These are phyloP conservation scores for Kazachstania kunashirensis DNA, from an alignment of 805 yeast species.

Conservation along the genomic window DNA sequence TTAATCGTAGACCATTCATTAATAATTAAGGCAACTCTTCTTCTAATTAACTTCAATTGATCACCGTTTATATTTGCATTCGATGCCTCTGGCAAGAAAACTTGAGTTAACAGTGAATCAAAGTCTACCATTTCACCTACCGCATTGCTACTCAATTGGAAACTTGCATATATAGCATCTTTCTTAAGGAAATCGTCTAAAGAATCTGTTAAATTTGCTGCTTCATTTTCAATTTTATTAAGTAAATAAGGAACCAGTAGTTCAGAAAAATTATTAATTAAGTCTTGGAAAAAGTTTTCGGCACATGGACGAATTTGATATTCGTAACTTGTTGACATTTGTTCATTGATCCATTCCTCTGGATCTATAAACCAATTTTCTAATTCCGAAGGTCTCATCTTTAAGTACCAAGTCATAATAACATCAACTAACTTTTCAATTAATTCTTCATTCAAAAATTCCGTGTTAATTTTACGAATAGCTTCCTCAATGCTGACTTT, in stretches of 20 bases:
- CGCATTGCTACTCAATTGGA: slow-evolving; percentile 64
- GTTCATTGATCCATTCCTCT: slow-evolving; percentile 88
- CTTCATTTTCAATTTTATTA: slow-evolving; percentile 42
- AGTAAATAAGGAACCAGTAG: slow-evolving; percentile 46
- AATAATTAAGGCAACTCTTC: slow-evolving; percentile 69
- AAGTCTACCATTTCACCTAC: slow-evolving; percentile 60
- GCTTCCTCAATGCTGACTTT: slow-evolving; percentile 55
- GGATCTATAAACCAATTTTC: slow-evolving; percentile 81
- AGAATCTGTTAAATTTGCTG: slow-evolving; percentile 24
- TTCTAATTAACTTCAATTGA: slow-evolving; percentile 52
- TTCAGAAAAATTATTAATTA: slow-evolving; percentile 54
- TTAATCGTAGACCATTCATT: slow-evolving; percentile 72
- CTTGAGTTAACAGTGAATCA: slow-evolving; percentile 47
- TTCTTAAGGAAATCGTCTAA: slow-evolving; percentile 48
- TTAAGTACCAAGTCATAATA: slow-evolving; percentile 63
- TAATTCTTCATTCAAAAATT: slow-evolving; percentile 49
- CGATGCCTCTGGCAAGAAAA: slow-evolving; percentile 55
- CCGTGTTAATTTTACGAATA: slow-evolving; percentile 39
- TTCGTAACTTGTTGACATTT: slow-evolving; percentile 68
- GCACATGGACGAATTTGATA: slow-evolving; percentile 80
- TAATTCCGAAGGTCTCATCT: slow-evolving; percentile 63
- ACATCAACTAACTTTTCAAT: slow-evolving; percentile 53
- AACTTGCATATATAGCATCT: slow-evolving; percentile 75
- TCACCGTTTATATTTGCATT: slow-evolving; percentile 32
- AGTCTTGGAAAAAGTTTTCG: slow-evolving; percentile 70